Percentiles rank a stretch among this genome's conserved stretches.
phyloP scores from a whole-genome alignment of 352 stramenopile genomes.

The Hyphochytrium catenoides region DNA sequence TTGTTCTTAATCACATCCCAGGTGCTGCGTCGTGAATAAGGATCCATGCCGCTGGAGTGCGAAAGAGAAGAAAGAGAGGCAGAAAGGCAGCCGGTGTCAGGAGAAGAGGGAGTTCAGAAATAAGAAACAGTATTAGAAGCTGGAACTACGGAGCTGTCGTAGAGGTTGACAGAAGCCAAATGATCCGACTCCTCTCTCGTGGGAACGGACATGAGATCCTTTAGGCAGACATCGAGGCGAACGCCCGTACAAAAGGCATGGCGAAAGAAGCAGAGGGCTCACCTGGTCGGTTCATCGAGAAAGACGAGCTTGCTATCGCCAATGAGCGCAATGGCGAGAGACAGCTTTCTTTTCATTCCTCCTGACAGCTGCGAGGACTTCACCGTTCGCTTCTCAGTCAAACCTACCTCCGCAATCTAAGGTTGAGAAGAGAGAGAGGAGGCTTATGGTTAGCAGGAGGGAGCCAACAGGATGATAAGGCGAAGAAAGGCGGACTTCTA shows the following conservation, averaged over 20 bases:
- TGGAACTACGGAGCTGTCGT: constrained; percentile 27
- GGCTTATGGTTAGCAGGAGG: no score
- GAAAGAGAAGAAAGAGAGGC: no score
- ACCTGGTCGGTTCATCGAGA: constrained; percentile 75
- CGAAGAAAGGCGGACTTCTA: no score
- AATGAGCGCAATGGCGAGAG: constrained; percentile 79
- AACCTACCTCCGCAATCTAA: constrained; percentile 43
- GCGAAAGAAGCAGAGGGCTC: no score
- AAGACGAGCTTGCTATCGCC: constrained; percentile 71
- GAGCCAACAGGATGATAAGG: no score
- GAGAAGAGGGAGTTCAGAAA: no score
- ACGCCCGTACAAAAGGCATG: no score
- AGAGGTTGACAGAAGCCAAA: constrained; percentile 22
- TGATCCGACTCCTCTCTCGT: constrained; percentile 5
- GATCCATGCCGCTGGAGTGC: constrained; percentile 87
- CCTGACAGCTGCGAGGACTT: constrained; percentile 41
- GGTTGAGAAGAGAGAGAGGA: no score
- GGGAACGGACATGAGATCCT: constrained; percentile 14
- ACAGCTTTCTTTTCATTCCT: constrained; percentile 86
- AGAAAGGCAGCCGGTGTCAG: no score
- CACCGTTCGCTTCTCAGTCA: constrained; percentile 60
- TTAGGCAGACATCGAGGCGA: no score
- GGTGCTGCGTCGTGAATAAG: constrained; percentile 74
- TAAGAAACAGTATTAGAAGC: neutral
- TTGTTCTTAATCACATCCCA: constrained; percentile 75